A percentile compares a stretch with the other conserved stretches of the same genome.
Evolutionary conservation across 208 protist genomes (phyloP).

Genomic region (Crithidia thermophila): DNA sequence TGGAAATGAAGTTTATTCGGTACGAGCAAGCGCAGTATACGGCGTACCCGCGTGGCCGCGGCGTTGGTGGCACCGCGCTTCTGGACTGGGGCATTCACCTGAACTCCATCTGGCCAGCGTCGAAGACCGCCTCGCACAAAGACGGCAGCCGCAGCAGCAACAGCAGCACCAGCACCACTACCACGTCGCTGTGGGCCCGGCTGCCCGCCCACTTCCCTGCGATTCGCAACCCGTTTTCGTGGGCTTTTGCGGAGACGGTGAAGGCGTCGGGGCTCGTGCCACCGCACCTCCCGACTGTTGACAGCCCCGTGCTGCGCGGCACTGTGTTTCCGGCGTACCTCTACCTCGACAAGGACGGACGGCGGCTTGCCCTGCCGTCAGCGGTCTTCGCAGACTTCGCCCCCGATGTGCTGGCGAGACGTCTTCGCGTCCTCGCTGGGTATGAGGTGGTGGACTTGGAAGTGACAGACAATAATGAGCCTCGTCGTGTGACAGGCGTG

Average conservation of each 20-base stretch:
- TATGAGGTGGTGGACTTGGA: slow-evolving; percentile 28
- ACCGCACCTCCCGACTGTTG: slow-evolving; percentile 21
- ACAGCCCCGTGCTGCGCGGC: slow-evolving; percentile 21
- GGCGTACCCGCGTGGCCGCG: slow-evolving; percentile 45
- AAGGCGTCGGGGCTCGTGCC: slow-evolving; percentile 11
- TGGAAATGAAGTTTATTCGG: slow-evolving; percentile 5
- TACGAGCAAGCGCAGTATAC: slow-evolving; percentile 39
- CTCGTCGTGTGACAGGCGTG: slow-evolving; percentile 3
- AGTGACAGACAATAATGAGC: neutral
- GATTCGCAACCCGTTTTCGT: slow-evolving; percentile 60
- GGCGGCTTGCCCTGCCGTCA: slow-evolving; percentile 50
- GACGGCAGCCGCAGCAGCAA: neutral
- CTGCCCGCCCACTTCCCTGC: slow-evolving; percentile 35
- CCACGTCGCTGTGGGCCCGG: slow-evolving; percentile 22
- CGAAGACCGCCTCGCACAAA: neutral
- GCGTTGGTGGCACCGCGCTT: slow-evolving; percentile 56
- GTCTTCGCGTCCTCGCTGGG: slow-evolving; percentile 35
- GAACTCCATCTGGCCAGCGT: slow-evolving; percentile 21
- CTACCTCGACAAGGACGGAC: slow-evolving; percentile 58
- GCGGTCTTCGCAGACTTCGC: slow-evolving; percentile 28
- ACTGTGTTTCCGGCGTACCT: slow-evolving; percentile 44
- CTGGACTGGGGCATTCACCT: slow-evolving; percentile 75
- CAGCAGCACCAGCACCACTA: neutral
- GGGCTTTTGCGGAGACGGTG: slow-evolving; percentile 66
- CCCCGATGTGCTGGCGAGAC: slow-evolving; percentile 2